These are phyloP conservation scores for Fragaria vesca DNA, from an alignment of 306 rosid species.

Conservation along the genomic window DNA sequence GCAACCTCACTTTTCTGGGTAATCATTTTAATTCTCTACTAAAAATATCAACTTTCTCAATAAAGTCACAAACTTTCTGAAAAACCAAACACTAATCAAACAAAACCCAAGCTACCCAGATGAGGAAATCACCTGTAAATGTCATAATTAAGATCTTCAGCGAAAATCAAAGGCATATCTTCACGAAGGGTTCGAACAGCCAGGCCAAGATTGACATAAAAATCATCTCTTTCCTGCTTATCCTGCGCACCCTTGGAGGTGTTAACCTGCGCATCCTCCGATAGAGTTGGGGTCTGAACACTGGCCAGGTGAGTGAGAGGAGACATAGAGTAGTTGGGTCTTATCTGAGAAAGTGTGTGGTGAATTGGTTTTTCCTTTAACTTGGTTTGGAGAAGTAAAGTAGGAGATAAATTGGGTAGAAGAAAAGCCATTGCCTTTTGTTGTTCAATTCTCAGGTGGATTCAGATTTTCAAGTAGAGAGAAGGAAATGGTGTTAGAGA, in stretches of 20 bases:
- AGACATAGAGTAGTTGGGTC: constrained; percentile 32
- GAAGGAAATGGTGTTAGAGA: background rate
- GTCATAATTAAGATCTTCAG: constrained; percentile 81
- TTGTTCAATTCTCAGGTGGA: constrained; percentile 2
- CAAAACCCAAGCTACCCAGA: constrained; percentile 11
- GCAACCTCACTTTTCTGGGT: background rate
- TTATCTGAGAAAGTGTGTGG: constrained; percentile 41
- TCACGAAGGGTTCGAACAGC: constrained; percentile 93
- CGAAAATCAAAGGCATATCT: constrained; percentile 71
- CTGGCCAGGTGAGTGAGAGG: constrained; percentile 35
- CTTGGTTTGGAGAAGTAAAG: constrained; percentile 52
- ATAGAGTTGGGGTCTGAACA: constrained; percentile 42
- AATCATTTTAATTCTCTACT: background rate
- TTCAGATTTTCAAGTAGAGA: constrained; percentile 32
- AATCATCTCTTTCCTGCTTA: constrained; percentile 58
- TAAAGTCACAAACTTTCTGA: constrained; percentile 16
- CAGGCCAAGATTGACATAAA: constrained; percentile 81
- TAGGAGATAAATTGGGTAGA: constrained; percentile 62
- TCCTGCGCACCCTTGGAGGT: constrained; percentile 46
- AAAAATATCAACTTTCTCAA: background rate
- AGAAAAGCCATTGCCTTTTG: constrained; percentile 70
- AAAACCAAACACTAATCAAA: background rate
- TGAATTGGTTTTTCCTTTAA: constrained; percentile 51
- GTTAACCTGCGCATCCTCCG: constrained; percentile 51
- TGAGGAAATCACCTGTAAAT: constrained; percentile 67